Percentiles rank a stretch among this genome's conserved stretches.
phyloP scores from a whole-genome alignment of 1,284 basidiomycete genomes.

The Peniophora sp. region DNA sequence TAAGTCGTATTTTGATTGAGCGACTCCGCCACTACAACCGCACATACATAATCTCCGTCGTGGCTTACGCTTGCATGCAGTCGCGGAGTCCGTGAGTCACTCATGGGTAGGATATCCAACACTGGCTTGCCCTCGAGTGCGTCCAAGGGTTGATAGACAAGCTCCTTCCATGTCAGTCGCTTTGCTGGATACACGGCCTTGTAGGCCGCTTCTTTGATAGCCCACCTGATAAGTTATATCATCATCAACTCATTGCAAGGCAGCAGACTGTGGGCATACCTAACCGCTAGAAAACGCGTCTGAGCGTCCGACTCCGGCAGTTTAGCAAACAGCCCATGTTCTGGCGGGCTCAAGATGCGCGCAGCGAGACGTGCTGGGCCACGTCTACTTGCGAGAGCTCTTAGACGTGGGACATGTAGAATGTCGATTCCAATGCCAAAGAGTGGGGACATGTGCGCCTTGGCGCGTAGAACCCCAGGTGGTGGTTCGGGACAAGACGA shows the following conservation, averaged over 20 bases:
- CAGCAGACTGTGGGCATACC: conserved; percentile 34
- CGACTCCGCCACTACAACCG: background rate
- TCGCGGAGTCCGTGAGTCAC: background rate
- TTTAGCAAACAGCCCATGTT: conserved; percentile 36
- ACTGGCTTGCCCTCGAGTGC: conserved; percentile 6
- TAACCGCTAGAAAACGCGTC: conserved; percentile 51
- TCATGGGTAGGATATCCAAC: background rate
- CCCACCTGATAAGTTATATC: conserved; percentile 49
- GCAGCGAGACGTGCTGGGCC: conserved; percentile 40
- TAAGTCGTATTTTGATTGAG: background rate
- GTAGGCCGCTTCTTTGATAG: conserved; percentile 85
- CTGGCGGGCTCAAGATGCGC: conserved; percentile 57
- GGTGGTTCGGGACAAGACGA: background rate
- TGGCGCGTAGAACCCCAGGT: too few relatives aligned
- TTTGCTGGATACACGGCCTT: conserved; percentile 71
- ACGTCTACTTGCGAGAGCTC: conserved; percentile 44
- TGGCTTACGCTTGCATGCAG: background rate
- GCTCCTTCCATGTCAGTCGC: conserved; percentile 71
- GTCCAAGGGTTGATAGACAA: conserved; percentile 40
- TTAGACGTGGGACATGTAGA: conserved; percentile 62
- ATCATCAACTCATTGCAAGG: background rate
- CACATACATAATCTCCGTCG: background rate
- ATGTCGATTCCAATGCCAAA: conserved; percentile 78
- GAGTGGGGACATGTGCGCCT: conserved; percentile 37
- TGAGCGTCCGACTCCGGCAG: conserved; percentile 17